Conservation (phyloP, 1,284 basidiomycete genomes). For the Puccinia novopanici region DNA sequence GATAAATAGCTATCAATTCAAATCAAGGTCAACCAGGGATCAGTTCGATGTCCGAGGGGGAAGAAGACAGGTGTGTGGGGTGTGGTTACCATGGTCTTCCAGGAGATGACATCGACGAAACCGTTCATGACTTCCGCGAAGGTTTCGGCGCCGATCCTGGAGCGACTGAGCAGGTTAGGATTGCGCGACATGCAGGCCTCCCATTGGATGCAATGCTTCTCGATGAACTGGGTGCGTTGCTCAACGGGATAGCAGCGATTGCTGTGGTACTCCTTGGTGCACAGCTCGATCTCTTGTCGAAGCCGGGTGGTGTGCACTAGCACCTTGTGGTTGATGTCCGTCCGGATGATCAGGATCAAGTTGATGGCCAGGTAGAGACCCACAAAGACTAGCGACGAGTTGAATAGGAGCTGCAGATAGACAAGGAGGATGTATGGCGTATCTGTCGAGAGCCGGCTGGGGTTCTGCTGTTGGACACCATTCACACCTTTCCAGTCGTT, state of each 20-base stretch:
- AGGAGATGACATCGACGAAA: conserved; percentile 59
- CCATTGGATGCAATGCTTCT: conserved; percentile 53
- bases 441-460: conserved; percentile 25
- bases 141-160: conserved; percentile 58
- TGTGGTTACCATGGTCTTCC: conserved; percentile 57
- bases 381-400: conserved; percentile 31
- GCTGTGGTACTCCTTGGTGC: conserved; percentile 35
- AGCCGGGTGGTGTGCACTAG: conserved; percentile 14
- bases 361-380: conserved; percentile 32
- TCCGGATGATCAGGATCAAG: conserved; percentile 33
- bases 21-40: background rate
- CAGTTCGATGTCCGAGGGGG: background rate
- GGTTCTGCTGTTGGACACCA: background rate
- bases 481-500: conserved; percentile 20
- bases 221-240: conserved; percentile 38
- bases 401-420: conserved; percentile 48
- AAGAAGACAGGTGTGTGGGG: no score
- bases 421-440: conserved; percentile 44
- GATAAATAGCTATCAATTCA: conserved; percentile 27
- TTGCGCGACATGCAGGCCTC: conserved; percentile 57
- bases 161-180: conserved; percentile 57
- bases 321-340: conserved; percentile 30
- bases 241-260: conserved; percentile 39
- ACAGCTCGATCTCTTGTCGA: conserved; percentile 41
- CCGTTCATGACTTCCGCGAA: conserved; percentile 59